These are phyloP conservation scores for Xylaria sp. DNA, from an alignment of 2,329 filamentous ascomycete species.

Conservation along the genomic window DNA sequence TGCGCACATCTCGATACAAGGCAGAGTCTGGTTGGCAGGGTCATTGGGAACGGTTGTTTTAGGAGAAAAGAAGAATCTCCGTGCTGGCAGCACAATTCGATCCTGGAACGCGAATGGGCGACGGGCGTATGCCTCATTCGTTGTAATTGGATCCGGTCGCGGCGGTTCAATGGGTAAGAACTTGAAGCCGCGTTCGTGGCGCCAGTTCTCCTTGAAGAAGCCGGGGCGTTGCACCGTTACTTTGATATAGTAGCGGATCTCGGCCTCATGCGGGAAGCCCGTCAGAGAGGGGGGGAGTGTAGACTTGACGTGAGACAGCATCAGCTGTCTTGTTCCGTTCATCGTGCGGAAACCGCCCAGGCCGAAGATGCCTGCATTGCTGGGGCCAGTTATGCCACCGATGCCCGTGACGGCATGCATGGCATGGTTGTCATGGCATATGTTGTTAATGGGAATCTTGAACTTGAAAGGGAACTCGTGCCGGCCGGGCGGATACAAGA, in stretches of 20 bases:
- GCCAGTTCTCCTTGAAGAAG: conserved; percentile 85
- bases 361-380: conserved; percentile 41
- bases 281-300: conserved; percentile 84
- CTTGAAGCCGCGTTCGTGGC: conserved; percentile 64
- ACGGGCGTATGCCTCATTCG: conserved; percentile 79
- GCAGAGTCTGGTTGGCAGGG: conserved; percentile 40
- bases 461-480: conserved; percentile 75
- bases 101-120: conserved; percentile 57
- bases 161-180: conserved; percentile 93
- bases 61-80: conserved; percentile 55
- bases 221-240: conserved; percentile 87
- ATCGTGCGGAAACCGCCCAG: conserved; percentile 53
- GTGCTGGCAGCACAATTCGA: conserved; percentile 34
- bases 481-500: conserved; percentile 53
- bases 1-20: conserved; percentile 71
- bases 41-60: conserved; percentile 22
- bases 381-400: conserved; percentile 42
- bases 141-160: conserved; percentile 52
- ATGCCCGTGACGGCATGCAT: conserved; percentile 51
- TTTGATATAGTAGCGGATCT: conserved; percentile 92
- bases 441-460: conserved; percentile 73
- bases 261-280: conserved; percentile 80
- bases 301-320: conserved; percentile 68
- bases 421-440: conserved; percentile 52
- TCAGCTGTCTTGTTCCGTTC: conserved; percentile 58